Conservation (phyloP, 2,329 filamentous ascomycete genomes). For the Talaromyces islandicus region DNA sequence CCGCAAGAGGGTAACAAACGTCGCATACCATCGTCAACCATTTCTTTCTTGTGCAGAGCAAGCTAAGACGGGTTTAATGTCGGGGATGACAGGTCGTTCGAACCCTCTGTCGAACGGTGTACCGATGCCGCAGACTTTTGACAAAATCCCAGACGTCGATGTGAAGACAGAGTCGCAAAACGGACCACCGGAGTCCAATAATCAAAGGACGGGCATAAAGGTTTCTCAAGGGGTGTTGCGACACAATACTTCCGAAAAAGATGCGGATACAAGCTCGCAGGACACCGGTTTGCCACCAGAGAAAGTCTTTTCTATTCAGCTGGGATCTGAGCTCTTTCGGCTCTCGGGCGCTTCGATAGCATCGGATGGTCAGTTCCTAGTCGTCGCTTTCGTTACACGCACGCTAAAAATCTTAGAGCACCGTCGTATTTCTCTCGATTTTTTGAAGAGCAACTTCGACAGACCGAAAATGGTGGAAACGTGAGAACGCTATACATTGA, state of each 20-base stretch:
- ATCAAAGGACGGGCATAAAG: background rate
- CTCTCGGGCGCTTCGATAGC: slow-evolving; percentile 65
- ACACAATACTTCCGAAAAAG: background rate
- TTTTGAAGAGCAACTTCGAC: slow-evolving; percentile 74
- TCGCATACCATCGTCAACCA: background rate
- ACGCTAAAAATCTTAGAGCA: slow-evolving; percentile 58
- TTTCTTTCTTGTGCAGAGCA: background rate
- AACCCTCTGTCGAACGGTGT: background rate
- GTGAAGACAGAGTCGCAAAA: slow-evolving; percentile 2
- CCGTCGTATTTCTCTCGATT: slow-evolving; percentile 96
- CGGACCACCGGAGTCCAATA: background rate
- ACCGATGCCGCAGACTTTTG: slow-evolving; percentile 6
- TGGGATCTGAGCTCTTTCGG: slow-evolving; percentile 63
- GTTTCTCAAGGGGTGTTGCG: slow-evolving; percentile 6
- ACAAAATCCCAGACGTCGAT: slow-evolving; percentile 8
- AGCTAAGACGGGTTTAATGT: background rate
- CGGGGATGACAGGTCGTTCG: background rate
- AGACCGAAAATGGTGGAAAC: slow-evolving; percentile 51
- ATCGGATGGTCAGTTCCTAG: slow-evolving; percentile 57
- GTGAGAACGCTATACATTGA: slow-evolving; percentile 90
- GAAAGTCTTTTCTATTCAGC: slow-evolving; percentile 65
- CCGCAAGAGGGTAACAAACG: background rate
- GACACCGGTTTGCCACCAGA: slow-evolving; percentile 44
- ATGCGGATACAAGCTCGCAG: background rate
- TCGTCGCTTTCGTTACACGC: slow-evolving; percentile 9